Base-by-base conservation (phyloP, 108 stramenopile genomes). In the Nannochloropsis gaditana region DNA sequence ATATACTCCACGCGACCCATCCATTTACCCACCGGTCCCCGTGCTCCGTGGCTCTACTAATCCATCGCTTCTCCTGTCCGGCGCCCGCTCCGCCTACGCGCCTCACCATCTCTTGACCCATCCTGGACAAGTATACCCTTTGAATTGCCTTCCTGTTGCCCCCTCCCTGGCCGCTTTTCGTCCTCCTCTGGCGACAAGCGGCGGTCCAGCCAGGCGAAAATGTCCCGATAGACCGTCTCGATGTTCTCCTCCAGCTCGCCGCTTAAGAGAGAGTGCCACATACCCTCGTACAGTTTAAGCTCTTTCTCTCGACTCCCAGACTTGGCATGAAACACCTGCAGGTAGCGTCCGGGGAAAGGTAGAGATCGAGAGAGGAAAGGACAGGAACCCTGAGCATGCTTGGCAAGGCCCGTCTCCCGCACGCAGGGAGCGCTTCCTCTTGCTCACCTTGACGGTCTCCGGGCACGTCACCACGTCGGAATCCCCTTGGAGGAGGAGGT, bases 231-330 rank as follows among this genome's bases (percentile, higher is more conserved):
- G 19, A 73, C 59, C 59, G 19, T 73, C 59, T 73, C 59, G 15
- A 73, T 73, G 59, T 73, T 15, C 59, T 15, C 19, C 59, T 73
- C 59, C 3, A 73, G 59, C 59, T 73, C 59, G 5, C 59, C 59
- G 15, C 59, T n/a, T n/a, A 73, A 15, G 59, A 73, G 59, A n/a
- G 59, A 73, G 59, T 73, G 59, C 59, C 59, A 73, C 59, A 73
- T 73, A 4, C 59, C 59, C n/a, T 73, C 59, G 2, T 73, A 73
- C 59, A 73, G 59, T n/a, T 73, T 73, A 6, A 73, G 59, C 8
- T 73, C 59, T n/a, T 73, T 73, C 3, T 73, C 59, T n/a, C n/a
- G 15, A n/a, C 59, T 73, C 19, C 59, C 59, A 2, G 59, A 15
- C 8, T 73, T 73, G 59, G 59, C 59, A 73, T 73, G 59, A 73